Base-by-base conservation (phyloP, 768 basidiomycete genomes). In the Leccinellum rugosiceps region DNA sequence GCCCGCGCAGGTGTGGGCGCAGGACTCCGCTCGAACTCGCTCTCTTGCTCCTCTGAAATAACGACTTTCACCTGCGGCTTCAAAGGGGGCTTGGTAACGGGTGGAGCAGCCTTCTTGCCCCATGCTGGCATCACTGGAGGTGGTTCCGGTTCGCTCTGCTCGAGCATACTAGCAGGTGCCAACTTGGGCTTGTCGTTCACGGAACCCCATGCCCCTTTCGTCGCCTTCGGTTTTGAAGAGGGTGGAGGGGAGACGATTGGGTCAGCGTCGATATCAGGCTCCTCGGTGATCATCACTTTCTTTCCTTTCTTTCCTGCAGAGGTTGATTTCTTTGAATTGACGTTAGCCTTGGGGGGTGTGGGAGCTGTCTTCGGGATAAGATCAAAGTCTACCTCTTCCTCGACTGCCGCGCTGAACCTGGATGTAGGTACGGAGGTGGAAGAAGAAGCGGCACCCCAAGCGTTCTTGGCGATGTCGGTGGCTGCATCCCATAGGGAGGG, bases 211-310 rank as follows among this genome's bases (percentile, higher is more conserved):
- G 25, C 62, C 0, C 61, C 54, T 50, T 61, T 69, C 46, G 48
- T 55, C 21, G 43, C 38, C 53, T 58, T 58, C 1, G 59, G 9
- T 17, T 58, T 67, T 30, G n/a, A 53, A n/a, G 62, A 49, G 7
- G 65, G 47, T 7, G 59, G 47, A 1, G 61, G 57, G 31, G 64
- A 21, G 10, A 59, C 23, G 25, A 65, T 63, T 0, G 59, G 61
- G 32, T 67, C 71, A 11, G 63, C 66, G 6, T 71, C 71, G 7
- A 61, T 61, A 13, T 73, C 65, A 0, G 59, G 55, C 31, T 69
- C 69, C 49, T 71, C 69, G 26, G 49, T 53, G 13, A 71, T 62
- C 17, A 58, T 71, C 50, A 69, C 71, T 21, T 56, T 58, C 55
- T 65, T 71, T 15, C 66, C 58, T 54, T 63, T 69, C 52, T 68